A percentile compares a stretch with the other conserved stretches of the same genome.
These are phyloP conservation scores for Fonsecaea pedrosoi DNA, from an alignment of 2,329 filamentous ascomycete species.

Conservation along the genomic window DNA sequence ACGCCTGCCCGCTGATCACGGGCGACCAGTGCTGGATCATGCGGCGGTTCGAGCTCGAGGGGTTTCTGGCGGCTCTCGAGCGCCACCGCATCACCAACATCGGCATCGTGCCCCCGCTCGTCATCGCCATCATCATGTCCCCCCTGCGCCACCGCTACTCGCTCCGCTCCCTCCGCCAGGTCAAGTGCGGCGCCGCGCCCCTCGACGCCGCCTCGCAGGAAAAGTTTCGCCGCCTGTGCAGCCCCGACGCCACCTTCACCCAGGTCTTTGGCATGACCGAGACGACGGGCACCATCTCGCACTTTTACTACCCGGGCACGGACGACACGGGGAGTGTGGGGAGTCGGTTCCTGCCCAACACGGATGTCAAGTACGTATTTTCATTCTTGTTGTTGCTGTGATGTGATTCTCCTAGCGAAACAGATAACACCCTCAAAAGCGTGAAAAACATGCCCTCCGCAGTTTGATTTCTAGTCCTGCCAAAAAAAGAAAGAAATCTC, in stretches of 20 bases:
- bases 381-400: no score
- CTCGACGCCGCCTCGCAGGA: conserved; percentile 52
- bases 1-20: conserved; percentile 45
- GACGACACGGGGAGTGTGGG: conserved; percentile 59
- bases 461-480: no score
- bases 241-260: conserved; percentile 50
- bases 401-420: no score
- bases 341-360: conserved; percentile 47
- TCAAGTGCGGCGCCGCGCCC: conserved; percentile 55
- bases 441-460: no score
- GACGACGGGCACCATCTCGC: conserved; percentile 44
- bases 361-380: conserved; percentile 28
- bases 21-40: conserved; percentile 57
- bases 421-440: no score
- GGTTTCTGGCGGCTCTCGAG: conserved; percentile 25
- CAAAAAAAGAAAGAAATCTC: no score
- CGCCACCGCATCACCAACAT: conserved; percentile 31
- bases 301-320: conserved; percentile 45
- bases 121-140: conserved; percentile 45
- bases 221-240: conserved; percentile 51
- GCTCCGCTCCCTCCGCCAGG: conserved; percentile 39
- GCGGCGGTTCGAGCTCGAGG: conserved; percentile 48
- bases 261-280: conserved; percentile 65
- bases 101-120: conserved; percentile 52
- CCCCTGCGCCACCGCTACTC: conserved; percentile 37